Percentiles rank a stretch among this genome's conserved stretches.
Evolutionary conservation across 805 yeast species (phyloP).

Genomic region (Millerozyma miso): DNA sequence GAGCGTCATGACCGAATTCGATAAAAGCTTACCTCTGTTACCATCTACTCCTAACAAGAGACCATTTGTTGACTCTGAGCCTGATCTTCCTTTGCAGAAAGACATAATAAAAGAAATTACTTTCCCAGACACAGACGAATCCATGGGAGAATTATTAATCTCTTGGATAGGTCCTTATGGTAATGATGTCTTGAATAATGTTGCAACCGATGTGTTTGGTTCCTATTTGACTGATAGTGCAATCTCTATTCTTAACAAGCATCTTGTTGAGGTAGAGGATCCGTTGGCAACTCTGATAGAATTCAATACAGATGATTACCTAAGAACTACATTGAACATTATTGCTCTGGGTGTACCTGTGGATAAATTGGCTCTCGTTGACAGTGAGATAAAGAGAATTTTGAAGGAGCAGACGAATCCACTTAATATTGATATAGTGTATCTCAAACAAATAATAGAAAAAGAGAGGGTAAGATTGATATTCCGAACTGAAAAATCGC

Average conservation of each 20-base stretch:
- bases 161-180: slow-evolving; percentile 81
- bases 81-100: slow-evolving; percentile 39
- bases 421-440: slow-evolving; percentile 52
- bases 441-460: slow-evolving; percentile 65
- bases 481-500: slow-evolving; percentile 57
- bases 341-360: slow-evolving; percentile 74
- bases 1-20: slow-evolving; percentile 56
- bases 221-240: slow-evolving; percentile 75
- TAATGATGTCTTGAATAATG: slow-evolving; percentile 45
- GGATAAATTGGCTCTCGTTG: slow-evolving; percentile 52
- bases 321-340: slow-evolving; percentile 55
- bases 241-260: slow-evolving; percentile 66
- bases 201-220: slow-evolving; percentile 70
- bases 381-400: slow-evolving; percentile 45
- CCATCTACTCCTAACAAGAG: slow-evolving; percentile 40
- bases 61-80: slow-evolving; percentile 74
- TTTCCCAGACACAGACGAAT: slow-evolving; percentile 88
- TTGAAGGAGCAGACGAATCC: slow-evolving; percentile 50
- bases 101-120: slow-evolving; percentile 49
- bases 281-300: slow-evolving; percentile 75
- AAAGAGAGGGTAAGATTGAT: slow-evolving; percentile 61
- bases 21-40: slow-evolving; percentile 46
- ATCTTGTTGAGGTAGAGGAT: slow-evolving; percentile 73
- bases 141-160: slow-evolving; percentile 68
- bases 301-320: slow-evolving; percentile 70